Evolutionary conservation across 345 rosid genomes (phyloP).

Genomic region (Syzygium jambos): DNA sequence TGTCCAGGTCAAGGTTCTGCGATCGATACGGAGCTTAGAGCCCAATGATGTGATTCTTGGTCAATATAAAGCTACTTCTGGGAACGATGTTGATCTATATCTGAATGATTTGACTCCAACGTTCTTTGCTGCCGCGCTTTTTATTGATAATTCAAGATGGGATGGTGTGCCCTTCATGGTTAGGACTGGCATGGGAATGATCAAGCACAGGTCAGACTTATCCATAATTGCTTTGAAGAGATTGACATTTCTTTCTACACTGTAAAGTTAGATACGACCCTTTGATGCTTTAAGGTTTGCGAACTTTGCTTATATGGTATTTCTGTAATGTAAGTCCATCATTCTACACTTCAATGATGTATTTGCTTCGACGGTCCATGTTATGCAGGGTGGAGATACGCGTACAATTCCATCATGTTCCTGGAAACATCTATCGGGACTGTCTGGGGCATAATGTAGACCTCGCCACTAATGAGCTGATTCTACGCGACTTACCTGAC

Average conservation of each 20-base stretch:
- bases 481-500: conserved; percentile 55
- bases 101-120: conserved; percentile 42
- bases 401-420: conserved; percentile 55
- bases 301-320: background rate
- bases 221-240: background rate
- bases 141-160: conserved; percentile 81
- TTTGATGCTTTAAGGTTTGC: background rate
- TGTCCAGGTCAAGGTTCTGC: conserved; percentile 64
- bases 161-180: conserved; percentile 74
- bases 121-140: conserved; percentile 60
- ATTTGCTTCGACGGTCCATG: background rate
- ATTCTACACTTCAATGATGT: background rate
- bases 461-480: conserved; percentile 55
- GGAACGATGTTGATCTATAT: conserved; percentile 24
- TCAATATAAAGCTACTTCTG: conserved; percentile 46
- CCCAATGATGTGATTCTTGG: conserved; percentile 65
- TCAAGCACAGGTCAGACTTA: conserved; percentile 48
- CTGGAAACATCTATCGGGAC: conserved; percentile 59
- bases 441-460: conserved; percentile 39
- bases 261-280: background rate
- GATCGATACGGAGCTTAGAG: conserved; percentile 47
- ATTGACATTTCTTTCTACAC: background rate
- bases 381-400: conserved; percentile 61
- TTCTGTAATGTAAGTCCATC: background rate
- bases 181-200: conserved; percentile 65